Percentiles rank a stretch among this genome's conserved stretches.
Conservation (phyloP, 345 rosid genomes). For the Raphanus raphanistrum region DNA sequence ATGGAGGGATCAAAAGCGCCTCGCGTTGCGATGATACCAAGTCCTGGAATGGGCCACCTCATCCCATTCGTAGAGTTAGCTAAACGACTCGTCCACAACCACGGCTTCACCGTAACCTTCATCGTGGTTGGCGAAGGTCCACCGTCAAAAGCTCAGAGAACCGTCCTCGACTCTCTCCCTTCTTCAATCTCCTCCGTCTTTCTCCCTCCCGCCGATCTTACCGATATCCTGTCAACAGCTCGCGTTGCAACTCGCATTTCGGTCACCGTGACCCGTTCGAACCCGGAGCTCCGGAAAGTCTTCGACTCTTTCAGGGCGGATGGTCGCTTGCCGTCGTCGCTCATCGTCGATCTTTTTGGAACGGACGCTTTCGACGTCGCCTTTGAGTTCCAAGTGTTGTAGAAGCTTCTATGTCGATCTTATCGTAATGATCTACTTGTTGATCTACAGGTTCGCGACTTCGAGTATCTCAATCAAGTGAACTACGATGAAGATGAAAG, state of each 20-base stretch:
- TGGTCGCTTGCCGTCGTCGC: constrained; percentile 37
- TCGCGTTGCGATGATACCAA: constrained; percentile 55
- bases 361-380: constrained; percentile 70
- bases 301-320: constrained; percentile 39
- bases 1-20: constrained; percentile 42
- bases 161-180: constrained; percentile 55
- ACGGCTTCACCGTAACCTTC: constrained; percentile 50
- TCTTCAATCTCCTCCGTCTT: constrained; percentile 45
- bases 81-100: constrained; percentile 49
- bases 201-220: constrained; percentile 52
- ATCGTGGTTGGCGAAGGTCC: constrained; percentile 53
- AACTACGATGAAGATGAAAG: too few species aligned
- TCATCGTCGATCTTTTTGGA: constrained; percentile 66
- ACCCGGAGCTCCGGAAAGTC: constrained; percentile 47
- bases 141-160: constrained; percentile 50
- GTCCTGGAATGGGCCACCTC: constrained; percentile 89
- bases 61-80: constrained; percentile 72
- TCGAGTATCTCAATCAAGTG: too few species aligned
- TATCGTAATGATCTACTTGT: too few species aligned
- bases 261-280: constrained; percentile 55
- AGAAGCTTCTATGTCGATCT: too few species aligned
- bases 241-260: constrained; percentile 48
- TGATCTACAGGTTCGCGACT: too few species aligned
- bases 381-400: constrained; percentile 46
- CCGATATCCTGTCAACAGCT: constrained; percentile 39